phyloP scores from a whole-genome alignment of 257 asterid genomes.

The Solanum tarapatanum region DNA sequence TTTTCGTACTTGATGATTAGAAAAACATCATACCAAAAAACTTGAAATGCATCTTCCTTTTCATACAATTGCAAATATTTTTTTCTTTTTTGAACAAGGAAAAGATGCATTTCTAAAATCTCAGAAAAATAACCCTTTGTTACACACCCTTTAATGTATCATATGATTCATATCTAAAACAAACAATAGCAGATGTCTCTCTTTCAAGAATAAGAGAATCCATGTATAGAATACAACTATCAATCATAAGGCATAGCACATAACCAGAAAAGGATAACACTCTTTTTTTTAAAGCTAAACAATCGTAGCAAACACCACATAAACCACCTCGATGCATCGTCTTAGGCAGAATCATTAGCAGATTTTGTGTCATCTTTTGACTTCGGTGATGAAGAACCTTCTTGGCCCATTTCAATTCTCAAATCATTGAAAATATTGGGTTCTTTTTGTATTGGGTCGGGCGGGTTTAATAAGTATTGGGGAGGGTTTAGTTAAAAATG shows the following conservation, averaged over 20 bases:
- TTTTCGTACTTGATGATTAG: no score
- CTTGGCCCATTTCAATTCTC: constrained; percentile 80
- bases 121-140: background rate
- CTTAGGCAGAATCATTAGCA: constrained; percentile 35
- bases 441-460: no score
- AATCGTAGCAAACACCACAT: background rate
- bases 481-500: no score
- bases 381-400: constrained; percentile 76
- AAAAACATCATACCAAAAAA: no score
- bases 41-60: background rate
- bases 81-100: background rate
- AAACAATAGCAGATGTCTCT: background rate
- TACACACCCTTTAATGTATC: background rate
- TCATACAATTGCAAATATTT: background rate
- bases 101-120: no score
- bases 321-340: background rate
- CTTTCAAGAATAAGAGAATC: no score
- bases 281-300: background rate
- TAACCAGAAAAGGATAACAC: background rate
- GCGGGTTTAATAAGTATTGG: no score
- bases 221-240: no score
- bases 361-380: constrained; percentile 40
- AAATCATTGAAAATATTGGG: constrained; percentile 23
- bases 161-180: background rate
- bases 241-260: background rate